Base-by-base conservation (phyloP, 2,329 filamentous ascomycete species). In the Neonectria faginata region DNA sequence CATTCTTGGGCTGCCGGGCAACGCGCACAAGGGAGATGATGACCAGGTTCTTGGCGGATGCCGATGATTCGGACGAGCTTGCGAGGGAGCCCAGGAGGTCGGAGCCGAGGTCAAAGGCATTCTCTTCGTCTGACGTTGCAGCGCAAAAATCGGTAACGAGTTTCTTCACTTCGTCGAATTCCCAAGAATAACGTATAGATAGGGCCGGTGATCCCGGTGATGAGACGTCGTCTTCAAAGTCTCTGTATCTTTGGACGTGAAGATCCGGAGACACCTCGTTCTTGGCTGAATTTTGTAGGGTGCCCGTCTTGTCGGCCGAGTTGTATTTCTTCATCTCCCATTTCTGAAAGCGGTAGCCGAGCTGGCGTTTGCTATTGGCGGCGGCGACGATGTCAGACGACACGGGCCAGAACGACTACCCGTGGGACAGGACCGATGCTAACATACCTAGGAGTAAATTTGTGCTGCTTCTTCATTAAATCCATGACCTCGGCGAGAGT, bases 301-400 rank as follows among this genome's bases (percentile, higher is more conserved):
- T 29, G 16, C 42, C 20, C 47, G 57, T 67, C 57, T 73, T 72
- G 4, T 73, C 71, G 36, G 36, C 48, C 3, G 63, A 48, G 25
- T 66, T 66, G 53, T 78, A 78, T 47, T 78, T 78, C 42, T 36
- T 68, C 20, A 72, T 54, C 6, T 56, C 60, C 70, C 74, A 75
- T 44, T 73, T 71, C 20, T 74, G 67, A 12, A 78, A 69, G 16
- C 71, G 68, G 51, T 78, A 76, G 14, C 75, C 70, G 52, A 73
- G 73, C 36, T 78, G 76, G 3, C 76, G 74, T 45, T 74, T 75
- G 20, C 75, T 78, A 8, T 44, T 20, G 14, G 36, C 36, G 36
- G 44, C 5, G 27, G n/a, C 7, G 25, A 31, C 16, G n/a, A 31
- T n/a, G 14, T 33, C 29, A 52, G 25, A 33, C 20, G 22, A 31